Conservation (phyloP, 169 alveolate species). For the Sarcocystis neurona region DNA sequence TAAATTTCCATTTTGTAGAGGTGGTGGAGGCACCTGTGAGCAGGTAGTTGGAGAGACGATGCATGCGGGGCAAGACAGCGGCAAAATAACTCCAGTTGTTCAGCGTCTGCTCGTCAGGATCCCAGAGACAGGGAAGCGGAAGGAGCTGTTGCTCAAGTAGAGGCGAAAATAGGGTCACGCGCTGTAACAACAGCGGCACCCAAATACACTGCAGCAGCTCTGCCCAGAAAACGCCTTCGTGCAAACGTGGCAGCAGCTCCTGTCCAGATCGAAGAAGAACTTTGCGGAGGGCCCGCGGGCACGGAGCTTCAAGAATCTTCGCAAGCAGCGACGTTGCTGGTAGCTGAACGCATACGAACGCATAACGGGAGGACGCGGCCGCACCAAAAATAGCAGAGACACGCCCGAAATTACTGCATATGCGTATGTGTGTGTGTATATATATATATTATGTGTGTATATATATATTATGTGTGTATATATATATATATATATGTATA, state of each 20-base stretch:
- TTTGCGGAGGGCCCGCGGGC: background rate
- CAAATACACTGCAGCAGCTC: conserved; percentile 34
- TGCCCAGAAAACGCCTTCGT: background rate
- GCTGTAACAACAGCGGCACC: conserved; percentile 21
- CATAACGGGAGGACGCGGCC: no score
- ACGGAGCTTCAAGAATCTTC: conserved; percentile 23
- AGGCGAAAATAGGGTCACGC: conserved; percentile 10
- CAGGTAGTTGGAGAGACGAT: conserved; percentile 33
- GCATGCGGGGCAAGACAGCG: conserved; percentile 10
- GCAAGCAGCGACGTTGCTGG: conserved; percentile 23
- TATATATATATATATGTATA: no score
- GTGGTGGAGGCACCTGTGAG: no score
- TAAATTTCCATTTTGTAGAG: no score
- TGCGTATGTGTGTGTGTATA: no score
- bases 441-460: no score
- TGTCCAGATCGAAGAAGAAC: background rate
- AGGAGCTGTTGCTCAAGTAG: no score
- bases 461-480: no score
- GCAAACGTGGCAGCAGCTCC: background rate
- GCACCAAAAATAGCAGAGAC: no score
- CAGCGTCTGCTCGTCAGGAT: background rate
- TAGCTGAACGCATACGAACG: conserved; percentile 7
- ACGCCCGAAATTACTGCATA: no score
- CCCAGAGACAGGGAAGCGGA: no score
- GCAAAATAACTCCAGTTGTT: conserved; percentile 34